Conservation (phyloP, 306 rosid species). For the Calophaca sinica region DNA sequence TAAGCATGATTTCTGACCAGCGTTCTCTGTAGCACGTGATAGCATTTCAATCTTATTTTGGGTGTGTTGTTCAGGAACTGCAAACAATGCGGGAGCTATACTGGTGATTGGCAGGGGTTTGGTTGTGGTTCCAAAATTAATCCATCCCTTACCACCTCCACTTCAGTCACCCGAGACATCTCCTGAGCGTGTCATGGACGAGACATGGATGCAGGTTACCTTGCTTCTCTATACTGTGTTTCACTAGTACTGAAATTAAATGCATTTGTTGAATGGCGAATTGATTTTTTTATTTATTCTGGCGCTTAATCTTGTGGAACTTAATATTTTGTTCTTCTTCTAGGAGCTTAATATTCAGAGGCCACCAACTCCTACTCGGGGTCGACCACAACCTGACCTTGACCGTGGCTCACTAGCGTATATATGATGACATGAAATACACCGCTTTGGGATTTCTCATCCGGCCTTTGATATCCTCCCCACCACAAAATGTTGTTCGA, state of each 20-base stretch:
- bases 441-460: slow-evolving; percentile 28
- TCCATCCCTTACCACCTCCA: slow-evolving; percentile 98
- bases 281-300: too few relatives aligned
- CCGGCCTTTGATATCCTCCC: slow-evolving; percentile 33
- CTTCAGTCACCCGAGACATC: slow-evolving; percentile 98
- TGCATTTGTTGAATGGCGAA: slow-evolving; percentile 4
- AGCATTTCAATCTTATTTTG: slow-evolving; percentile 47
- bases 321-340: slow-evolving; percentile 49
- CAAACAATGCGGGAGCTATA: slow-evolving; percentile 99
- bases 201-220: slow-evolving; percentile 98
- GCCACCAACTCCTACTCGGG: slow-evolving; percentile 99
- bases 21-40: slow-evolving; percentile 25
- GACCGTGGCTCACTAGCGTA: slow-evolving; percentile 98
- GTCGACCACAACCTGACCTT: slow-evolving; percentile 97
- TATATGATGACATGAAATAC: slow-evolving; percentile 65
- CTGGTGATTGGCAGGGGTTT: slow-evolving; percentile 97
- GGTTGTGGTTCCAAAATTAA: slow-evolving; percentile 97
- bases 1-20: slow-evolving; percentile 50
- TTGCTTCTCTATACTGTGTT: slow-evolving; percentile 22
- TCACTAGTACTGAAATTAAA: not conserved
- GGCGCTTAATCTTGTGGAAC: slow-evolving; percentile 49
- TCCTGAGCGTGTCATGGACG: slow-evolving; percentile 87
- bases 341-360: slow-evolving; percentile 98
- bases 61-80: slow-evolving; percentile 71
- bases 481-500: slow-evolving; percentile 32